These are phyloP conservation scores for Geoglossum cookeanum DNA, from an alignment of 2,329 filamentous ascomycete species.

Conservation along the genomic window DNA sequence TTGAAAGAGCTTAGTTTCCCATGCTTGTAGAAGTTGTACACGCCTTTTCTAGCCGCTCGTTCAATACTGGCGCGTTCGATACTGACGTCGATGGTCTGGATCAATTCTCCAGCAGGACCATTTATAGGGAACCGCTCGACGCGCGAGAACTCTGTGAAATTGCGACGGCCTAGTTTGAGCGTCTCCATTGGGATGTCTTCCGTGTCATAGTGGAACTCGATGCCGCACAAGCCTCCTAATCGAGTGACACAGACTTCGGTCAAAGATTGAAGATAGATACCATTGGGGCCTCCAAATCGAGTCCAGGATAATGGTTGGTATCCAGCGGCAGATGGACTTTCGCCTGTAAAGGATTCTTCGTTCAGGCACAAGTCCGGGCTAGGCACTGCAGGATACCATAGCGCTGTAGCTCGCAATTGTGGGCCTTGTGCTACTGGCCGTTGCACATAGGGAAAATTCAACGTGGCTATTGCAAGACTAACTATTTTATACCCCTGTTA, in stretches of 20 bases:
- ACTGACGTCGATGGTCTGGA: conserved; percentile 3
- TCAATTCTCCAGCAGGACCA: conserved; percentile 3
- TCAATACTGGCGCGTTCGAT: neutral
- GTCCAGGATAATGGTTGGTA: conserved; percentile 5
- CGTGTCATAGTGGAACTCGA: conserved; percentile 4
- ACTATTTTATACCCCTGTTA: conserved; percentile 4
- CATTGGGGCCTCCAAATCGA: conserved; percentile 3
- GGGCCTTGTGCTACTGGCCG: neutral
- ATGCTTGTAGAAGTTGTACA: conserved; percentile 3
- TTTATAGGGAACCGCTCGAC: conserved; percentile 4
- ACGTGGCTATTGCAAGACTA: conserved; percentile 1
- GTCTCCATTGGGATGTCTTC: neutral
- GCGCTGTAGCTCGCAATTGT: conserved; percentile 2
- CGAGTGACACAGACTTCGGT: conserved; percentile 3
- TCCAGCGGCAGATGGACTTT: conserved; percentile 2
- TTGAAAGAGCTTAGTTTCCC: conserved; percentile 2
- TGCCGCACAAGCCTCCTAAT: neutral
- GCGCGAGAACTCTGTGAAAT: neutral
- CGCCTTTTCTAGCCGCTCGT: neutral
- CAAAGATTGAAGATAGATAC: conserved; percentile 2
- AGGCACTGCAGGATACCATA: conserved; percentile 4
- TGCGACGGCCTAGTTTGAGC: conserved; percentile 3
- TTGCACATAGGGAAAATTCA: neutral
- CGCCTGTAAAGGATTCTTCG: conserved; percentile 3
- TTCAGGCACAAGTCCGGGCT: conserved; percentile 4